Evolutionary conservation across 768 basidiomycete species (phyloP), one percentile per base, ranked within the genome.

Genomic region (Coprinopsis marcescibilis): DNA sequence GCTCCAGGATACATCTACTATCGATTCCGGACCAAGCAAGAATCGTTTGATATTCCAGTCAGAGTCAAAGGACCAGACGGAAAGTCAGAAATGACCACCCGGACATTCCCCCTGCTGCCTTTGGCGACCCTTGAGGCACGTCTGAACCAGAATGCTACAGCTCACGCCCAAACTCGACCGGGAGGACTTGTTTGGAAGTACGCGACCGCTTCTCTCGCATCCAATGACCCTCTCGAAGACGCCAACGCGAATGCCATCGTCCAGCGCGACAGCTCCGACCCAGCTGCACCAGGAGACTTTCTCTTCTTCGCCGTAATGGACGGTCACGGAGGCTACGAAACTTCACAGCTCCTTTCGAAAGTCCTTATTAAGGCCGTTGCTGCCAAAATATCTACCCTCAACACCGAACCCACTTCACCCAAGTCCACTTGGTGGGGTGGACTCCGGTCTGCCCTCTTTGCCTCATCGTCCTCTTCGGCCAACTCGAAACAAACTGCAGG

Each of bases 191-290:
- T 72, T 11, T 90, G 88, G 88, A 81, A 76, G 53, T 83, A 85
- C 64, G 75, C 83, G 39, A 94, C 85, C 2, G 88, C 89, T 14
- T 77, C 74, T 26, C 69, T 98, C 27, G 71, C 88, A 1, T 85
- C 91, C 2, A 99, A 99, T 58, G 79, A 86, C 49, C 89, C 92
- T 6, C 82, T 96, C 43, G 96, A 99, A 65, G 96, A 99, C 60
- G 82, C 91, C 20, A 77, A 83, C 53, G 78, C 87, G 3, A 73
- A 76, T 50, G 80, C 82, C 46, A 69, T 92, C 51, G 67, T 95
- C 40, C 62, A 76, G 52, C 72, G 82, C 30, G 81, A 87, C 57
- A 67, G 66, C 2, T 66, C 76, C n/a, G 78, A 83, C 53, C 70
- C 76, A 8, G 71, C 76, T 2, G 70, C 70, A 0, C 75, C 77